Evolutionary conservation across 768 basidiomycete genomes (phyloP), one percentile per base, ranked within the genome.

Genomic region (Gelatoporia subvermispora): DNA sequence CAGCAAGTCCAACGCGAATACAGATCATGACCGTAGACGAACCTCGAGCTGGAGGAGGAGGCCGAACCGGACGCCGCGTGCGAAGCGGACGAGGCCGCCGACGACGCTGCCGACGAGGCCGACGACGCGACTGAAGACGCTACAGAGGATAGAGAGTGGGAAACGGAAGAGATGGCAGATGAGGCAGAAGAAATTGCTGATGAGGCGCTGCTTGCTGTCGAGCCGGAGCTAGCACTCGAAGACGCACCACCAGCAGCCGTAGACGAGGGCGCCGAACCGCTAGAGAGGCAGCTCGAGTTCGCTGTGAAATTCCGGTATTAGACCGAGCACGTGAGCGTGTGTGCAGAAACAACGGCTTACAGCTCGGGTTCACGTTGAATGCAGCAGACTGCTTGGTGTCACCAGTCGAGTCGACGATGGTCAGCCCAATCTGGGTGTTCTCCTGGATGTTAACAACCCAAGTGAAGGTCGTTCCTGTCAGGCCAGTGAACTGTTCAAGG

Each of bases 391-490:
- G 81, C 0, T 62, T 70, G 41, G 61, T 21, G 0, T 18, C 0
- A 58, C 91, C 90, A 25, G 68, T 77, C 47, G 48, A 63, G 59
- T 93, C 91, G 60, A 75, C 77, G 52, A 93, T 51, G 11, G 68
- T 72, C 23, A 91, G 61, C 44, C 78, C 82, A 48, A 91, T 62
- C 35, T 55, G 61, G 3, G 74, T 76, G n/a, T 71, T 83, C 80
- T 49, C 0, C 8, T 40, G 17, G 31, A 74, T 59, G 68, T 82
- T 81, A 45, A 72, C 75, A 1, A 22, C 46, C 86, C 86, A 90
- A 18, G 76, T 79, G 51, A 74, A 43, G 4, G 70, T 65, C 20
- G 65, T 78, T 15, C 63, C 61, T 7, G 54, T 64, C 34, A 69
- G 64, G 43, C 55, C n/a, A 34, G 71, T 68, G 55, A 87, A 73